phyloP scores from a whole-genome alignment of 257 asterid genomes.

The Solanum chilense region DNA sequence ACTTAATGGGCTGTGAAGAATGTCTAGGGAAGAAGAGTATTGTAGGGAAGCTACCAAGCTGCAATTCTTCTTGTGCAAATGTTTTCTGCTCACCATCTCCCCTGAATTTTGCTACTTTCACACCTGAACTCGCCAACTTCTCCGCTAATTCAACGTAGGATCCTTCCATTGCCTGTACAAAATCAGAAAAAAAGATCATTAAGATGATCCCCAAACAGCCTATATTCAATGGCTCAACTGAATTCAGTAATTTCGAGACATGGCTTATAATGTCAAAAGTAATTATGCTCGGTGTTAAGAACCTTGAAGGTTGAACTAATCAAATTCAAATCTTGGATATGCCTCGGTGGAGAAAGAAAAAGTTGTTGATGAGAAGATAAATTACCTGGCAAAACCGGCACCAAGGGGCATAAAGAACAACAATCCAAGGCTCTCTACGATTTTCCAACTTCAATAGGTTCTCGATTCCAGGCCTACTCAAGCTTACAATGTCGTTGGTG shows the following conservation, averaged over 20 bases:
- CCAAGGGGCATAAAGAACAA: slow-evolving; percentile 83
- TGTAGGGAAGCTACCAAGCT: slow-evolving; percentile 73
- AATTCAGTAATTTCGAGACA: background rate
- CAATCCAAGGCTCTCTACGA: slow-evolving; percentile 65
- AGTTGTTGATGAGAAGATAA: background rate
- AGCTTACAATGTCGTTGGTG: slow-evolving; percentile 19
- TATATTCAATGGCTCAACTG: background rate
- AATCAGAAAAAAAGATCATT: no score
- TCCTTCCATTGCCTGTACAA: slow-evolving; percentile 62
- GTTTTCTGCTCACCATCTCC: slow-evolving; percentile 82
- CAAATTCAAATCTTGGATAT: background rate
- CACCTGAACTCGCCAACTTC: slow-evolving; percentile 48
- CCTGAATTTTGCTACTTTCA: slow-evolving; percentile 72
- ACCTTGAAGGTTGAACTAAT: background rate
- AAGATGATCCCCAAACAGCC: background rate
- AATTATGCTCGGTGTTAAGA: background rate
- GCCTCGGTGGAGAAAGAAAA: background rate
- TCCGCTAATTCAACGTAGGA: slow-evolving; percentile 54
- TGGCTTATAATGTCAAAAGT: background rate
- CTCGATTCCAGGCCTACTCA: slow-evolving; percentile 68
- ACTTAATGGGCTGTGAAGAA: slow-evolving; percentile 47
- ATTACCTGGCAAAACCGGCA: slow-evolving; percentile 58
- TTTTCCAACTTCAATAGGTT: slow-evolving; percentile 52
- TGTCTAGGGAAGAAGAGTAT: slow-evolving; percentile 65
- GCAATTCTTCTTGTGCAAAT: slow-evolving; percentile 55